Evolutionary conservation across 1,284 basidiomycete genomes (phyloP).

Genomic region (Trichosporon sp.): DNA sequence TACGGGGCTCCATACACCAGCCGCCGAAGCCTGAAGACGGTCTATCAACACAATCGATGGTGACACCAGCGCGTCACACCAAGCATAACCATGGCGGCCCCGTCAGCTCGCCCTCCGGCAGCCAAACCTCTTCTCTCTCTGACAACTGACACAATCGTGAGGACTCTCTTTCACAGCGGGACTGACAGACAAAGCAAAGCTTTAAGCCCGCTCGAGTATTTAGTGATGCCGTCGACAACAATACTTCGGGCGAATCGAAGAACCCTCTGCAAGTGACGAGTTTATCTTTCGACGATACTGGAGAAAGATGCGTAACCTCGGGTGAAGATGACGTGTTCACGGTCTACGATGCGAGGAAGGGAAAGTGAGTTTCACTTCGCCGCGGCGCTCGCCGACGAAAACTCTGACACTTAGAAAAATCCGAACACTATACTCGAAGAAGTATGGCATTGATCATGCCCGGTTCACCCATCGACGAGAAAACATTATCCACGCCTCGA

Average conservation of each 20-base stretch:
- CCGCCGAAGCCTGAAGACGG: no score
- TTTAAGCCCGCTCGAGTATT: constrained; percentile 77
- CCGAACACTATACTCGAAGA: constrained; percentile 85
- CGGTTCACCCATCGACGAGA: constrained; percentile 89
- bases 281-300: constrained; percentile 86
- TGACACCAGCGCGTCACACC: background rate
- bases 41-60: background rate
- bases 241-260: constrained; percentile 24
- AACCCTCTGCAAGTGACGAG: constrained; percentile 68
- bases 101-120: background rate
- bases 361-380: constrained; percentile 71
- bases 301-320: constrained; percentile 81
- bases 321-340: constrained; percentile 92
- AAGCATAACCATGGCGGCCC: background rate
- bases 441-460: constrained; percentile 93
- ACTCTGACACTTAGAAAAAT: constrained; percentile 60
- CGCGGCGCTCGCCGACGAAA: constrained; percentile 20
- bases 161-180: background rate
- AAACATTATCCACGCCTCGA: constrained; percentile 86
- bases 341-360: constrained; percentile 82
- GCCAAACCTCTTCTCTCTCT: background rate
- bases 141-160: constrained; percentile 8
- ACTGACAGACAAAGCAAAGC: background rate
- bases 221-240: constrained; percentile 70
- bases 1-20: background rate